phyloP scores from a whole-genome alignment of 129 eudicot species.

The Tagetes erecta region DNA sequence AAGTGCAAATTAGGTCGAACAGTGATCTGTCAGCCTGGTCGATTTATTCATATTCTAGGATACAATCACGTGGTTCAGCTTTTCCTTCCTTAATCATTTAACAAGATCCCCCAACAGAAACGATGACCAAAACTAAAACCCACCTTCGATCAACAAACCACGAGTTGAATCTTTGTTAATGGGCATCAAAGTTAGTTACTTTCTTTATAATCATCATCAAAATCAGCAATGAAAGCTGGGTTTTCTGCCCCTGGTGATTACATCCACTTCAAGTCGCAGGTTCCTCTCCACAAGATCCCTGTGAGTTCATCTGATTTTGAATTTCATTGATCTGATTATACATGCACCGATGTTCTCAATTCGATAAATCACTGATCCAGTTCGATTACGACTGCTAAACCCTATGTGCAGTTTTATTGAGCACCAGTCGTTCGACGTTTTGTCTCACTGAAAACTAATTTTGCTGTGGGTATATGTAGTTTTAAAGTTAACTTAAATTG shows the following conservation, averaged over 20 bases:
- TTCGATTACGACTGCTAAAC: background rate
- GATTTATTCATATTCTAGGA: constrained; percentile 10
- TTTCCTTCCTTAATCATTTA: constrained; percentile 25
- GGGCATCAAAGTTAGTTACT: constrained; percentile 15
- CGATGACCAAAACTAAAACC: constrained; percentile 11
- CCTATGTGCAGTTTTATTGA: constrained; percentile 19
- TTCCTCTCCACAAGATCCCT: constrained; percentile 99
- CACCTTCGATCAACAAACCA: constrained; percentile 16
- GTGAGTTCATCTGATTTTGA: constrained; percentile 39
- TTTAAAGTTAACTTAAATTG: background rate
- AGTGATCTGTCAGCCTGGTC: constrained; percentile 26
- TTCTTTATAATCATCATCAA: constrained; percentile 12
- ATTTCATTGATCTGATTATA: constrained; percentile 4
- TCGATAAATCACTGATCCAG: background rate
- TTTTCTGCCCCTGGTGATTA: constrained; percentile 95
- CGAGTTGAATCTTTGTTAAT: constrained; percentile 16
- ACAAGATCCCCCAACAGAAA: background rate
- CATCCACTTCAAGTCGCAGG: constrained; percentile 98
- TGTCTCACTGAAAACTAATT: constrained; percentile 11
- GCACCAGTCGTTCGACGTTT: constrained; percentile 1
- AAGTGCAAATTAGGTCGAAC: background rate
- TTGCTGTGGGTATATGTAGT: background rate
- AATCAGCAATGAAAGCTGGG: constrained; percentile 66
- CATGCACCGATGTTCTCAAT: background rate
- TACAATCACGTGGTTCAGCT: constrained; percentile 42